A percentile compares a stretch with the other conserved stretches of the same genome.
Conservation (phyloP, 495 filamentous ascomycete genomes). For the Daldinia vernicosa region DNA sequence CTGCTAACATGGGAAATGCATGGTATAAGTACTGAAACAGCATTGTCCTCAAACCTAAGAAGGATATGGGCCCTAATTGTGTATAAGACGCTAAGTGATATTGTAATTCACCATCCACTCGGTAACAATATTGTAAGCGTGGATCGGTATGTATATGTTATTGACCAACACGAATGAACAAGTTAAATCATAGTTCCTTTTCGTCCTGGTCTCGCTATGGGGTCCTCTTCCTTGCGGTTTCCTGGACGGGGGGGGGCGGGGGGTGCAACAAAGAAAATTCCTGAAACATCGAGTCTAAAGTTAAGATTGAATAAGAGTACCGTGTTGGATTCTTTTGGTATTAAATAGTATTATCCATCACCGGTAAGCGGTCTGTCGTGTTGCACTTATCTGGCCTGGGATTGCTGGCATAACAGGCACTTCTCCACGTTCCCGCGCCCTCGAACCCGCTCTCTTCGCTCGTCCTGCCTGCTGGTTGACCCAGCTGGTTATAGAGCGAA, state of each 20-base stretch:
- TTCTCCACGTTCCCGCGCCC: slow-evolving; percentile 34
- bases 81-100: slow-evolving; percentile 10
- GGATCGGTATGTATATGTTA: slow-evolving; percentile 16
- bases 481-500: slow-evolving; percentile 67
- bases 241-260: background rate
- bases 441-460: slow-evolving; percentile 48
- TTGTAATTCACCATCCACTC: slow-evolving; percentile 7
- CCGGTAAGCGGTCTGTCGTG: slow-evolving; percentile 41
- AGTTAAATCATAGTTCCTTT: slow-evolving; percentile 3
- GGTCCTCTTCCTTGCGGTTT: slow-evolving; percentile 1
- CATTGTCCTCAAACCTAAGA: slow-evolving; percentile 15
- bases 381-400: slow-evolving; percentile 34
- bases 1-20: slow-evolving; percentile 22
- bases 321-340: slow-evolving; percentile 19
- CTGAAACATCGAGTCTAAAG: no score
- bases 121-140: background rate
- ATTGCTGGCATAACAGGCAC: slow-evolving; percentile 43
- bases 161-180: background rate
- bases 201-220: background rate
- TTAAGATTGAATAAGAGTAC: slow-evolving; percentile 4
- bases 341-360: slow-evolving; percentile 23
- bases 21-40: slow-evolving; percentile 30
- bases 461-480: slow-evolving; percentile 66
- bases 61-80: background rate
- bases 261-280: background rate